Base-by-base conservation (phyloP, 495 filamentous ascomycete genomes). In the Schizothecium vesticola region DNA sequence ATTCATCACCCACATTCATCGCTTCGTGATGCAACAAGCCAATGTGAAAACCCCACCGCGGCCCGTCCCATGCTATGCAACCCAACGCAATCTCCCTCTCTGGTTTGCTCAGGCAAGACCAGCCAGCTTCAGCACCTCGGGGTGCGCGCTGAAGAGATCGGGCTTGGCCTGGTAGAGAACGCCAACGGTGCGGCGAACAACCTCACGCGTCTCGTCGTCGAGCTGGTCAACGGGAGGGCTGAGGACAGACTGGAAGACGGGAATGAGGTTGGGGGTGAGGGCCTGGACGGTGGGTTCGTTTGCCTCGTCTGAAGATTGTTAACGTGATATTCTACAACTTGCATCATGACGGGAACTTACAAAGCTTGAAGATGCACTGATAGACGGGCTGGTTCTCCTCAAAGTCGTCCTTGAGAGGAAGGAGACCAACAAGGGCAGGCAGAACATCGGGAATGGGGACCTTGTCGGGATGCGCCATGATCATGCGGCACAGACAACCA, bases 311-410 rank as follows among this genome's bases (percentile, higher is more conserved):
- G 6, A n/a, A 7, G 2, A n/a, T 51, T 9, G 19, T 51, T 51
- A 51, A 19, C 16, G 12, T n/a, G 43, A 8, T 3, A 51, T 51
- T 51, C 16, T 6, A 51, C 5, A 7, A 3, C 36, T 19, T 7
- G 6, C 5, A n/a, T n/a, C 16, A 51, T 7, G 36, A 11, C 5
- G 36, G 6, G 1, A 51, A 51, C 43, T 51, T 51, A 51, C 43
- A 97, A 66, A 98, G 83, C 77, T 90, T 87, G 76, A 92, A 88
- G 73, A 99, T 86, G 87, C 92, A 94, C 72, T 89, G 85, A 80
- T 89, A 99, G 43, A 98, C 87, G 12, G 94, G 92, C 69, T 91
- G 90, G 81, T 99, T 98, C 86, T 99, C 95, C 78, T 97, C 93
- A 70, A 86, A 98, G 77, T 99, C 95, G 72, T 97, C 94, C 81